These are phyloP conservation scores for Astragalus membranaceus DNA, from an alignment of 306 rosid genomes.

Conservation along the genomic window DNA sequence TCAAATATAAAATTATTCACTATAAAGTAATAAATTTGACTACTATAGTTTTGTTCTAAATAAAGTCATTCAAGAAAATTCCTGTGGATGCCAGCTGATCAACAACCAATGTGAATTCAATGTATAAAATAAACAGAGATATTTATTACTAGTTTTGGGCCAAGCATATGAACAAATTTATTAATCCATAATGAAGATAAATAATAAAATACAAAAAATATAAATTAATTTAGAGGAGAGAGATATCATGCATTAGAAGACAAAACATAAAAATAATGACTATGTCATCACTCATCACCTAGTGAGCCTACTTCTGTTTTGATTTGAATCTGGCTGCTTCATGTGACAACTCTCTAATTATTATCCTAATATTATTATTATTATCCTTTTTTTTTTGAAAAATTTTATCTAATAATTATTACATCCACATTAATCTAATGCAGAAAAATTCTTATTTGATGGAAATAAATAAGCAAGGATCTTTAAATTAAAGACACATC, in stretches of 20 bases:
- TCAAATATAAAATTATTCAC: conserved; percentile 11
- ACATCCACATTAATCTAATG: not conserved
- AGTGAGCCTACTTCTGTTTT: not conserved
- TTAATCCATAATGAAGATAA: conserved; percentile 14
- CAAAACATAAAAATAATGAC: conserved; percentile 23
- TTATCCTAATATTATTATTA: not conserved
- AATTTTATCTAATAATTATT: not conserved
- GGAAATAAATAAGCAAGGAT: not conserved
- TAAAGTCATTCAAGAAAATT: conserved; percentile 25
- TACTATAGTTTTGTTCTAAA: conserved; percentile 19
- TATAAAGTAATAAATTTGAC: conserved; percentile 10
- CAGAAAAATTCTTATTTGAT: conserved; percentile 10
- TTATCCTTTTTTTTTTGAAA: not conserved
- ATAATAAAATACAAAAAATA: conserved; percentile 5
- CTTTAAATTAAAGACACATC: conserved; percentile 17
- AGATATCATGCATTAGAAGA: conserved; percentile 24
- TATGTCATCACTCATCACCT: conserved; percentile 23
- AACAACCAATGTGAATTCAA: conserved; percentile 23
- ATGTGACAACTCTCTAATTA: conserved; percentile 23
- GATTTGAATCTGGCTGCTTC: conserved; percentile 31
- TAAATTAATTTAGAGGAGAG: conserved; percentile 5
- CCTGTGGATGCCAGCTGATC: conserved; percentile 41
- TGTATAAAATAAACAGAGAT: not conserved
- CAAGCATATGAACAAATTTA: conserved; percentile 14
- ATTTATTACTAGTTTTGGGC: conserved; percentile 13